A percentile compares a stretch with the other conserved stretches of the same genome.
These are phyloP conservation scores for Kodamaea hsintzibuensis DNA, from an alignment of 805 yeast genomes.

Conservation along the genomic window DNA sequence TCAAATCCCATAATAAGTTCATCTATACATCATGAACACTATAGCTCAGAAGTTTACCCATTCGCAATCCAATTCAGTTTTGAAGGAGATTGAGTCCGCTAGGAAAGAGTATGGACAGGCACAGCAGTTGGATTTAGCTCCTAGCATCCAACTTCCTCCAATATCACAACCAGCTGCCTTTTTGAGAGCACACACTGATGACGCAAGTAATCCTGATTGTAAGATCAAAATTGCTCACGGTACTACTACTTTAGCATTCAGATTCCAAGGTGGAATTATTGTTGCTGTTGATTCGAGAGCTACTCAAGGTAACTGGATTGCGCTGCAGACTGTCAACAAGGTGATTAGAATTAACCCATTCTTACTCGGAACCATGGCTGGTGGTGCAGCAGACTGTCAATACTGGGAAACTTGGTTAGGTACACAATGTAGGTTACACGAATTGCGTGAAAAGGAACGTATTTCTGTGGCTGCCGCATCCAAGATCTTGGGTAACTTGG, in stretches of 20 bases:
- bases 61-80: constrained; percentile 26
- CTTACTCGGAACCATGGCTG: constrained; percentile 96
- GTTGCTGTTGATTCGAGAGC: constrained; percentile 99
- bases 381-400: constrained; percentile 99
- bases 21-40: constrained; percentile 32
- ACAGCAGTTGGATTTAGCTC: constrained; percentile 46
- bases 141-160: constrained; percentile 74
- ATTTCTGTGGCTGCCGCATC: constrained; percentile 97
- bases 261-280: constrained; percentile 92
- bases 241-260: constrained; percentile 96
- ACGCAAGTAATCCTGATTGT: constrained; percentile 88
- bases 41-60: constrained; percentile 40
- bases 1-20: not conserved
- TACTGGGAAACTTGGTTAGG: constrained; percentile 99
- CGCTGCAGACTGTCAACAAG: constrained; percentile 96
- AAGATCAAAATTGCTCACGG: constrained; percentile 97
- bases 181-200: constrained; percentile 97
- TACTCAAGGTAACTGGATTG: constrained; percentile 97
- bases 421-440: constrained; percentile 92
- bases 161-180: constrained; percentile 88
- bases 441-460: constrained; percentile 90
- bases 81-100: constrained; percentile 31
- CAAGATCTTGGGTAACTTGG: constrained; percentile 86
- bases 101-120: constrained; percentile 19
- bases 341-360: constrained; percentile 96